Percentiles rank a stretch among this genome's conserved stretches.
These are phyloP conservation scores for Solanum chilense DNA, from an alignment of 257 asterid genomes.

Conservation along the genomic window DNA sequence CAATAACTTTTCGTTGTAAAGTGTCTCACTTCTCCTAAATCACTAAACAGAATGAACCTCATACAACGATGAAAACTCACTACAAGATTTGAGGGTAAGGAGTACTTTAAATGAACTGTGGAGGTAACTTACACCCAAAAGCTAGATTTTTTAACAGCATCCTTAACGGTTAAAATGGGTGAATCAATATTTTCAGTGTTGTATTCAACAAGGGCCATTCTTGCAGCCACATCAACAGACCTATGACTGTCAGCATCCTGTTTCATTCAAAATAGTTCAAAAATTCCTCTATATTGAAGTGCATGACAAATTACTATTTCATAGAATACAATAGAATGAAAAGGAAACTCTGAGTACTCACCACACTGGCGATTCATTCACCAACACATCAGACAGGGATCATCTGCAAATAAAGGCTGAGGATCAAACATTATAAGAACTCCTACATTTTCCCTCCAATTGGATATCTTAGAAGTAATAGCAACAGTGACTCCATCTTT, in stretches of 20 bases:
- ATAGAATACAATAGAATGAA: background rate
- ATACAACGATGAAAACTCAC: no score
- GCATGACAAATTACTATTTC: background rate
- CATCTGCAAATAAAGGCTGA: no score
- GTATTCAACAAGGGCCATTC: constrained; percentile 34
- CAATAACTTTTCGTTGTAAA: no score
- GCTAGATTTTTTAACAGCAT: constrained; percentile 49
- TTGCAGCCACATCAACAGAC: constrained; percentile 45
- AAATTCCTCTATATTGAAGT: background rate
- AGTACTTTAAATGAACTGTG: no score
- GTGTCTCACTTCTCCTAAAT: no score
- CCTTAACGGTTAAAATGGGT: constrained; percentile 61
- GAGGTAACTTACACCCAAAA: background rate
- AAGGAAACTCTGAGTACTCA: constrained; percentile 5
- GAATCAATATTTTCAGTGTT: constrained; percentile 40
- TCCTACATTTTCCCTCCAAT: no score
- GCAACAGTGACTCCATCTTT: no score
- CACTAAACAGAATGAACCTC: no score
- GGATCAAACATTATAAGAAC: no score
- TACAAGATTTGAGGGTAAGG: no score
- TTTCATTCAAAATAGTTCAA: background rate
- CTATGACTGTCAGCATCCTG: constrained; percentile 56
- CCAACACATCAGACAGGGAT: no score
- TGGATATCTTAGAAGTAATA: no score
- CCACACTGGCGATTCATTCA: constrained; percentile 44